Percentiles rank a stretch among this genome's conserved stretches.
phyloP scores from a whole-genome alignment of 148 eudicot species.

The Vaccinium vitisidaea region DNA sequence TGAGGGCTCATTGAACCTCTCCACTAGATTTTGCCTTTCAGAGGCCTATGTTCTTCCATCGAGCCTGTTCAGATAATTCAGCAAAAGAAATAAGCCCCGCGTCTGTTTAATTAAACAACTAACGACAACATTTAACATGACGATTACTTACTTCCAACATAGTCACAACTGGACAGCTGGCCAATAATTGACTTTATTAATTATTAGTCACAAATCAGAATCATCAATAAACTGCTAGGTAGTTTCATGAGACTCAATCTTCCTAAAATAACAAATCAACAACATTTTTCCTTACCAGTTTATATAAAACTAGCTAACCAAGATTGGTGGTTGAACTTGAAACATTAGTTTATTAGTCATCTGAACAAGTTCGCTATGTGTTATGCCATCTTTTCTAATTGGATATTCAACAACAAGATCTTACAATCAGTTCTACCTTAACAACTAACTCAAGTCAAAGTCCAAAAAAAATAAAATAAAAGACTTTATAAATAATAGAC shows the following conservation, averaged over 20 bases:
- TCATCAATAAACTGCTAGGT: neutral
- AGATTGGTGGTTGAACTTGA: neutral
- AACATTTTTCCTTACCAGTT: neutral
- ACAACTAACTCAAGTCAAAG: neutral
- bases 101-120: neutral
- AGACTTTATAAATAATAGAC: neutral
- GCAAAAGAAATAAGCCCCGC: neutral
- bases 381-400: neutral
- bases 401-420: neutral
- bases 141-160: neutral
- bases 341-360: neutral
- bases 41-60: conserved; percentile 88
- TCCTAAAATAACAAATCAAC: neutral
- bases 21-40: conserved; percentile 87
- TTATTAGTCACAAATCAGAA: conserved; percentile 1
- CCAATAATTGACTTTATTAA: neutral
- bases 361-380: neutral
- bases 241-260: neutral
- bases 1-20: conserved; percentile 71
- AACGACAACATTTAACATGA: neutral
- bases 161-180: neutral
- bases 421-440: neutral
- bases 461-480: neutral
- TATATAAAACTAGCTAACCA: neutral
- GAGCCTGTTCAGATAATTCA: conserved; percentile 49